Evolutionary conservation across 78 protist species (phyloP).

Genomic region (Guillardia theta): DNA sequence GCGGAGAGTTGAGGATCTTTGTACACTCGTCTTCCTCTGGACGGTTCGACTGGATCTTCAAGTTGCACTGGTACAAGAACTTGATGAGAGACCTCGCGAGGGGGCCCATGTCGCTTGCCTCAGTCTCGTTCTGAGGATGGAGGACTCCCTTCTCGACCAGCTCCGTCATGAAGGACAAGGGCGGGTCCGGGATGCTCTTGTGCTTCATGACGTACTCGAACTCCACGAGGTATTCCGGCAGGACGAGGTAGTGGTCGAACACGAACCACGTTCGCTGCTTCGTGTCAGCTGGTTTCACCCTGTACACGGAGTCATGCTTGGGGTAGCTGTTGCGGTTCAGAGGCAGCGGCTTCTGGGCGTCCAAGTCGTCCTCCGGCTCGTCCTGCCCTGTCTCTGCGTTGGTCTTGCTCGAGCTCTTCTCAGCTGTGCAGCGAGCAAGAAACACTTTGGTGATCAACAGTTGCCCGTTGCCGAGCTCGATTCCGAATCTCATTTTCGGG

Average conservation of each 20-base stretch:
- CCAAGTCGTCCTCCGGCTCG: neutral
- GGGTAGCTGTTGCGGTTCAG: neutral
- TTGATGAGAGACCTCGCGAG: slow-evolving; percentile 12
- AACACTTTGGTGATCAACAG: slow-evolving; percentile 22
- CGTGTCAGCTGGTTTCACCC: neutral
- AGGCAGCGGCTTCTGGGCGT: neutral
- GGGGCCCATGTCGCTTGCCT: slow-evolving; percentile 36
- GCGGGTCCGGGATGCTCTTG: neutral
- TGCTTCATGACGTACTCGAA: slow-evolving; percentile 44
- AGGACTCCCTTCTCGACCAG: slow-evolving; percentile 34
- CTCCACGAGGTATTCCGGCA: slow-evolving; percentile 72
- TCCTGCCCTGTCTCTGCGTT: neutral
- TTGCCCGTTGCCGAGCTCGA: neutral
- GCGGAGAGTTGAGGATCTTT: neutral
- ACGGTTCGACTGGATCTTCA: neutral
- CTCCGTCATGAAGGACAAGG: slow-evolving; percentile 23
- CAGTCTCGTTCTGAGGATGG: slow-evolving; percentile 35
- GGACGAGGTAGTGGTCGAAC: slow-evolving; percentile 51
- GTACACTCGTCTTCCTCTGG: neutral
- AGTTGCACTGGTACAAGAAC: neutral
- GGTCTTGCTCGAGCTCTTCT: neutral
- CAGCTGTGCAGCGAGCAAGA: slow-evolving; percentile 32
- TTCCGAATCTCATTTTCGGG: neutral
- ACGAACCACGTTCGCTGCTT: slow-evolving; percentile 71
- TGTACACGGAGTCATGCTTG: slow-evolving; percentile 33